These are phyloP conservation scores for Sphenostylis stenocarpa DNA, from an alignment of 306 rosid genomes.

Conservation along the genomic window DNA sequence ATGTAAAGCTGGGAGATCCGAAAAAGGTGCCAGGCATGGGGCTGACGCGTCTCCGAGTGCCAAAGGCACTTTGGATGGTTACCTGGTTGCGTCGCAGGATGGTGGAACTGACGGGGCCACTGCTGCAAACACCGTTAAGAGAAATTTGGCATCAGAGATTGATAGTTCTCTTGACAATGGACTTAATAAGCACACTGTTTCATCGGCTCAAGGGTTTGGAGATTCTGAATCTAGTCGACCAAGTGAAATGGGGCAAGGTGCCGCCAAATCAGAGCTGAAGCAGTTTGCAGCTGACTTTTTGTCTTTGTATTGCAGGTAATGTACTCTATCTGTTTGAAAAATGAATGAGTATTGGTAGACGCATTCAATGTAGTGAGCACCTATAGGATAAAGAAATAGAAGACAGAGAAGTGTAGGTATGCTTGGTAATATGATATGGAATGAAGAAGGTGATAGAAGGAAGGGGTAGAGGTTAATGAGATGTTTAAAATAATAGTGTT, in stretches of 20 bases:
- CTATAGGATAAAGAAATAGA: not conserved
- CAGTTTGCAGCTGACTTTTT: conserved; percentile 63
- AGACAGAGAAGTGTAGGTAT: not conserved
- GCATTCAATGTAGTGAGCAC: not conserved
- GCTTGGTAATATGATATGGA: not conserved
- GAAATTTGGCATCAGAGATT: conserved; percentile 57
- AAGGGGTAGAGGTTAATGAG: not conserved
- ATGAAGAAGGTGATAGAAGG: not conserved
- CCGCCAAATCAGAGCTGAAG: conserved; percentile 43
- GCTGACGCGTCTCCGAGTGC: conserved; percentile 70
- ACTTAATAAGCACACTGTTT: conserved; percentile 12
- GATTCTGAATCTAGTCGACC: conserved; percentile 22
- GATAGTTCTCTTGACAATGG: conserved; percentile 43
- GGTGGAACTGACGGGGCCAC: not conserved
- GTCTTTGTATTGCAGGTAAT: conserved; percentile 83
- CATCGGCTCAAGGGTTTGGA: conserved; percentile 26
- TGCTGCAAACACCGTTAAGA: conserved; percentile 45
- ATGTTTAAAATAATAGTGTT: not conserved
- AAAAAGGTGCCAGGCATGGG: conserved; percentile 44
- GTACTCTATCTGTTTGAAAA: not conserved
- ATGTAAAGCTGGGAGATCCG: conserved; percentile 53
- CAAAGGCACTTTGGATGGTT: conserved; percentile 64
- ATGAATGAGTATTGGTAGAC: not conserved
- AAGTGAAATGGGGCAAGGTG: conserved; percentile 35
- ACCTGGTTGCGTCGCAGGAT: conserved; percentile 61